Conservation (phyloP, 208 protist genomes). For the Balamuthia mandrillaris region DNA sequence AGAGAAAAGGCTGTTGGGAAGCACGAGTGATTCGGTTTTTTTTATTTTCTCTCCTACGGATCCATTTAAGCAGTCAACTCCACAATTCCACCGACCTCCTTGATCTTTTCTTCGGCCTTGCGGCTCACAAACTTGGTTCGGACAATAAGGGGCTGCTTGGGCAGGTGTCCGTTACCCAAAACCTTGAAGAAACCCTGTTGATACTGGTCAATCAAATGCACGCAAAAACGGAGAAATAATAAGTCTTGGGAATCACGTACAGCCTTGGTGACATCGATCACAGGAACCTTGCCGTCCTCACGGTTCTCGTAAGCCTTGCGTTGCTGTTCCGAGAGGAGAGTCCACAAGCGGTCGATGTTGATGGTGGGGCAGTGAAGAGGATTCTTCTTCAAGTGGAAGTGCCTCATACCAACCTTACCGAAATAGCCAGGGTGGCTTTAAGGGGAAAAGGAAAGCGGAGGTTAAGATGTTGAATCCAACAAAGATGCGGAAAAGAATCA, state of each 20-base stretch:
- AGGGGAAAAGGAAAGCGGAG: neutral
- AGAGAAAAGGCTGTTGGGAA: no score
- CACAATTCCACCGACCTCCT: slow-evolving; percentile 95
- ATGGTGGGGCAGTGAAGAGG: slow-evolving; percentile 91
- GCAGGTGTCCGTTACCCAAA: slow-evolving; percentile 96
- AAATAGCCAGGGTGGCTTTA: slow-evolving; percentile 99
- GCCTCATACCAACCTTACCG: slow-evolving; percentile 99
- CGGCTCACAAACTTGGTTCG: slow-evolving; percentile 98
- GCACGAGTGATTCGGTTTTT: no score
- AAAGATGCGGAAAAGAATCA: neutral
- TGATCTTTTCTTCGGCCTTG: slow-evolving; percentile 99
- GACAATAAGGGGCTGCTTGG: slow-evolving; percentile 96
- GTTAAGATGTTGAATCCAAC: neutral
- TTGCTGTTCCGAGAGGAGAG: slow-evolving; percentile 90
- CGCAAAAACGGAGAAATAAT: neutral
- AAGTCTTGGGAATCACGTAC: slow-evolving; percentile 13
- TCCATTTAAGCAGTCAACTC: slow-evolving; percentile 91
- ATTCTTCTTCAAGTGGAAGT: slow-evolving; percentile 92
- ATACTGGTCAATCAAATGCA: slow-evolving; percentile 33
- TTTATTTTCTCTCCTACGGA: neutral
- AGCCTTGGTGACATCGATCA: slow-evolving; percentile 93
- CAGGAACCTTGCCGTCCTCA: slow-evolving; percentile 83
- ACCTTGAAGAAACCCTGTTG: slow-evolving; percentile 98
- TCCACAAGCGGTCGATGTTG: slow-evolving; percentile 98
- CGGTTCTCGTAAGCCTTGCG: slow-evolving; percentile 70